Conservation (phyloP, 306 rosid genomes). For the Cucurbita maxima region DNA sequence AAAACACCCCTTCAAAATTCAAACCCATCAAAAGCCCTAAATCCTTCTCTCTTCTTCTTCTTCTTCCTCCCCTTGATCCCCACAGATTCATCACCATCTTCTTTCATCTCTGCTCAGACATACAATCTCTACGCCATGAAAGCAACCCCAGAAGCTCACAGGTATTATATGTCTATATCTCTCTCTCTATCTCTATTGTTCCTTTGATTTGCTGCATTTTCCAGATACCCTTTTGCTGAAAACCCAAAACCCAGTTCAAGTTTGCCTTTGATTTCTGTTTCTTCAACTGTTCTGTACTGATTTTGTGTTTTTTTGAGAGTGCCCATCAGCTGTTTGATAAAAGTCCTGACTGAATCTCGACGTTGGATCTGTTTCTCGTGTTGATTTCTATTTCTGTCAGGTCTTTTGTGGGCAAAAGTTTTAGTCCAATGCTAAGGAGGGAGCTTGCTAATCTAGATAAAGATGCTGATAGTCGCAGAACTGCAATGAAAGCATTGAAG, state of each 20-base stretch:
- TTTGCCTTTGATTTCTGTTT: neutral
- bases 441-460: conserved; percentile 68
- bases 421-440: conserved; percentile 34
- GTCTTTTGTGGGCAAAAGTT: conserved; percentile 38
- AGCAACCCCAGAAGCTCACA: neutral
- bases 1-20: neutral
- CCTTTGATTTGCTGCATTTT: neutral
- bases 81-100: neutral
- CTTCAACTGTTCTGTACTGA: neutral
- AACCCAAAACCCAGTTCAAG: neutral
- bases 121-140: neutral
- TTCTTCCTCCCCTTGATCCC: neutral
- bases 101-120: neutral
- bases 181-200: neutral
- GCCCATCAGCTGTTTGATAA: neutral
- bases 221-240: neutral
- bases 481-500: conserved; percentile 66
- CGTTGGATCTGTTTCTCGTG: neutral
- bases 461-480: conserved; percentile 63
- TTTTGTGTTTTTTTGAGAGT: neutral
- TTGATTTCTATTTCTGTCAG: conserved; percentile 12
- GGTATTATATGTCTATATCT: neutral
- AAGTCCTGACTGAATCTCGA: neutral
- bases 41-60: neutral
- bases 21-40: neutral